Evolutionary conservation across 2,329 filamentous ascomycete species (phyloP).

Genomic region (Phyllachora maydis): DNA sequence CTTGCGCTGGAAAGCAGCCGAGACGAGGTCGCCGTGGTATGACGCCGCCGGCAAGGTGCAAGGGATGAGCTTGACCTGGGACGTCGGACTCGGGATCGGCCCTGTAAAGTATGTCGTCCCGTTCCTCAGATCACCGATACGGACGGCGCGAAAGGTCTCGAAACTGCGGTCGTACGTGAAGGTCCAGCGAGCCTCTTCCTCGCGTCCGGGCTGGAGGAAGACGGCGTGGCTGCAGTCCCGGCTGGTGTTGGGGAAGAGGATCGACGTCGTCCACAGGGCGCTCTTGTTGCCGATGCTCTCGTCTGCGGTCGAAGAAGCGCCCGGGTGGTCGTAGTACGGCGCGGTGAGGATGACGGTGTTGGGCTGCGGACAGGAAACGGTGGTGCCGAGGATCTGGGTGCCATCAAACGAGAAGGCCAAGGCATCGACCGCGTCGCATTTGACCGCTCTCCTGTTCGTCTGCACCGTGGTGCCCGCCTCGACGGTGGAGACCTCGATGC

Average conservation of each 20-base stretch:
- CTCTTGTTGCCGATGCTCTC: slow-evolving; percentile 38
- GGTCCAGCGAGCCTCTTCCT: slow-evolving; percentile 52
- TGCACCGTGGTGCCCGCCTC: slow-evolving; percentile 37
- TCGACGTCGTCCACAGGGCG: slow-evolving; percentile 69
- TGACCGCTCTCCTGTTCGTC: slow-evolving; percentile 54
- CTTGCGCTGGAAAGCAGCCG: slow-evolving; percentile 50
- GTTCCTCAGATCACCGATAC: slow-evolving; percentile 53
- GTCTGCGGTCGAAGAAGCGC: slow-evolving; percentile 35
- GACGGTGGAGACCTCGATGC: slow-evolving; percentile 73
- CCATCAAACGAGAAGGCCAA: slow-evolving; percentile 61
- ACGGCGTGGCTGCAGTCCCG: slow-evolving; percentile 61
- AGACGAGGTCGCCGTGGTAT: slow-evolving; percentile 49
- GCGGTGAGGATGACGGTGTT: slow-evolving; percentile 61
- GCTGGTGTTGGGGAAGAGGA: slow-evolving; percentile 65
- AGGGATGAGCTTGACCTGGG: slow-evolving; percentile 40
- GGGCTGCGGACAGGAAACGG: slow-evolving; percentile 38
- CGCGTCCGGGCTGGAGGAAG: slow-evolving; percentile 37
- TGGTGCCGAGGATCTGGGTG: slow-evolving; percentile 59
- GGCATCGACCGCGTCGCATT: slow-evolving; percentile 56
- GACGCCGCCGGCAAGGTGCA: slow-evolving; percentile 49
- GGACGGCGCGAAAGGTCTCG: slow-evolving; percentile 58
- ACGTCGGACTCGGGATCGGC: slow-evolving; percentile 30
- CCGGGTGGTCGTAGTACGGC: slow-evolving; percentile 47
- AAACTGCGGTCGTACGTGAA: slow-evolving; percentile 61
- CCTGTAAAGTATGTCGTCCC: slow-evolving; percentile 66